Base-by-base conservation (phyloP, 495 filamentous ascomycete species). In the Paragyromitra xinjiangensis region DNA sequence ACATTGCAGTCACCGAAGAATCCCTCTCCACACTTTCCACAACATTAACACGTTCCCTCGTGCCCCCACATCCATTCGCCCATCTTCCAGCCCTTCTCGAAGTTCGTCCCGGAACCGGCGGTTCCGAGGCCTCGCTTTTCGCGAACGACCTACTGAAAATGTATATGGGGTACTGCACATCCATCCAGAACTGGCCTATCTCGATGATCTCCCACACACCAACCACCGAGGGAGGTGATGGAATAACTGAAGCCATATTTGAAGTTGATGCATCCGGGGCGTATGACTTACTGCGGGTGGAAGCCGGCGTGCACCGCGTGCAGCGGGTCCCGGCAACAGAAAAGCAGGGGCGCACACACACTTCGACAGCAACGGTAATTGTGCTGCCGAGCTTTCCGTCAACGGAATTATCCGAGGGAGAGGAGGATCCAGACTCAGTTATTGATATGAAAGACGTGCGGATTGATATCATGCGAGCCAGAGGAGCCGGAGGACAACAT, bases 401-500 rank as follows among this genome's bases (percentile, higher is more conserved):
- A 26, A 83, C 81, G 42, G 85, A 84, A 22, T 84, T 84, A 61
- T 82, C 81, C 0, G 84, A 85, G 50, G 83, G 83, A 1, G 83
- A 84, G 19, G 85, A 87, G 69, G 91, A 99, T 78, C 95, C 95
- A 0, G 90, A 89, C 50, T 95, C 91, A 83, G 95, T 95, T 83
- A 87, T 99, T 70, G 90, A 95, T 84, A 89, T 93, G 9, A 88
- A 90, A 75, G 95, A 98, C 73, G 96, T 99, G 45, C 87, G 90
- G 51, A 87, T 89, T 8, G 96, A 99, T 81, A 92, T 92, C 78
- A 97, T 98, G 94, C 89, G 94, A 39, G 93, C 95, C 0, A 86
- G 92, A 63, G 95, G 95, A 39, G 94, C 95, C 1, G 95, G 95
- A 19, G 95, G 95, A 6, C 95, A 99, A 85, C 96, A 98, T 83